These are phyloP conservation scores for Nakaseomyces uthaithaninus DNA, from an alignment of 1,139 yeast species.

Conservation along the genomic window DNA sequence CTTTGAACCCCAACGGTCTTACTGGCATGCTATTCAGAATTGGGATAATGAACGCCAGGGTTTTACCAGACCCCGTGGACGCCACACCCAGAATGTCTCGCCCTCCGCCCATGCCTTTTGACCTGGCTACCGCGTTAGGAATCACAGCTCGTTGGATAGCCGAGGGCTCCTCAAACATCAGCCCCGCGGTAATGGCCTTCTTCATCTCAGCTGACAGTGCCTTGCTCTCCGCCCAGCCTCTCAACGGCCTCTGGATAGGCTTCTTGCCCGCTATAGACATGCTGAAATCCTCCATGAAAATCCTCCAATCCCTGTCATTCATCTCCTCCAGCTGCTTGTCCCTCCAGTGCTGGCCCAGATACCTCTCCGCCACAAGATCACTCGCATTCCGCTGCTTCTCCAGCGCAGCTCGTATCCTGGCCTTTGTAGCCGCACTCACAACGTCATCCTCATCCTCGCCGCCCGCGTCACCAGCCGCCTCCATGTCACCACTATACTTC, in stretches of 20 bases:
- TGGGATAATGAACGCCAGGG: slow-evolving; percentile 76
- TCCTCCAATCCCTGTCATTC: slow-evolving; percentile 86
- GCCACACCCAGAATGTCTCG: slow-evolving; percentile 82
- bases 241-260: slow-evolving; percentile 47
- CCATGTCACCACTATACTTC: background rate
- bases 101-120: slow-evolving; percentile 22
- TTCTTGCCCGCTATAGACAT: slow-evolving; percentile 50
- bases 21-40: slow-evolving; percentile 42
- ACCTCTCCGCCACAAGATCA: slow-evolving; percentile 13
- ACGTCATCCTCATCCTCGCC: slow-evolving; percentile 24
- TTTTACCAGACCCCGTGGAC: slow-evolving; percentile 94
- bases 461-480: slow-evolving; percentile 29
- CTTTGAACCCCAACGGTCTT: slow-evolving; percentile 34
- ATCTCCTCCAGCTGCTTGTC: slow-evolving; percentile 54
- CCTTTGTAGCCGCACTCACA: slow-evolving; percentile 22
- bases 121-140: slow-evolving; percentile 51
- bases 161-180: slow-evolving; percentile 59
- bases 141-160: slow-evolving; percentile 87
- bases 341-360: slow-evolving; percentile 53
- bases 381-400: slow-evolving; percentile 8
- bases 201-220: slow-evolving; percentile 40
- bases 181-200: slow-evolving; percentile 33
- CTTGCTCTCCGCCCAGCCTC: slow-evolving; percentile 62
- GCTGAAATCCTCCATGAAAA: slow-evolving; percentile 68
- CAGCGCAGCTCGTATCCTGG: slow-evolving; percentile 13